These are phyloP conservation scores for Ophiostoma angusticollis DNA, from an alignment of 2,329 filamentous ascomycete species.

Conservation along the genomic window DNA sequence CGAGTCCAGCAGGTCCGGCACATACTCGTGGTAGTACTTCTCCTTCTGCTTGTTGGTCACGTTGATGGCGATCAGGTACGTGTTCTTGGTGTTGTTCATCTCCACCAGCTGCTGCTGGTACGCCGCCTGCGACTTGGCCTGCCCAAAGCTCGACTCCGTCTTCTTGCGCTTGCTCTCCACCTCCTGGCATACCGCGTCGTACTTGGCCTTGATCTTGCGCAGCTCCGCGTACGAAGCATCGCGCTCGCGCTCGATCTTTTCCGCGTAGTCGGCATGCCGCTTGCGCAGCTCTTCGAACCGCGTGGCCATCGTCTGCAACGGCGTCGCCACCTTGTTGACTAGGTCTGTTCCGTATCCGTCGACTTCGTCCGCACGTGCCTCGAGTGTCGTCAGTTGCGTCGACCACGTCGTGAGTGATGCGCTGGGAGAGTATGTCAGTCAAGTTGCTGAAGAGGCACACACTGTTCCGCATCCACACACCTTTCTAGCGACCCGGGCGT, in stretches of 20 bases:
- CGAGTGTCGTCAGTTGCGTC: slow-evolving; percentile 81
- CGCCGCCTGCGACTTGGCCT: slow-evolving; percentile 76
- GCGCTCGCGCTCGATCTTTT: slow-evolving; percentile 78
- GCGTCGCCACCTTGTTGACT: slow-evolving; percentile 69
- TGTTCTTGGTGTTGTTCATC: slow-evolving; percentile 97
- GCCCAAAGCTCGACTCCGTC: slow-evolving; percentile 86
- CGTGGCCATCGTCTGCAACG: slow-evolving; percentile 58
- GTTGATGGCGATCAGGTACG: slow-evolving; percentile 92
- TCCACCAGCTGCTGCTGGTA: slow-evolving; percentile 88
- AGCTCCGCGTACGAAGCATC: slow-evolving; percentile 74
- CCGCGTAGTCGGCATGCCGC: slow-evolving; percentile 76
- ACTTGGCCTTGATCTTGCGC: slow-evolving; percentile 83
- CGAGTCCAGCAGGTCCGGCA: slow-evolving; percentile 86
- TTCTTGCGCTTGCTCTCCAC: slow-evolving; percentile 93
- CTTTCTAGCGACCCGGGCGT: slow-evolving; percentile 92
- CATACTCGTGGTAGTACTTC: slow-evolving; percentile 91
- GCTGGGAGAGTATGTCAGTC: slow-evolving; percentile 22
- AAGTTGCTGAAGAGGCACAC: neutral
- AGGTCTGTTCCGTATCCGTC: slow-evolving; percentile 73
- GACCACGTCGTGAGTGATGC: slow-evolving; percentile 96
- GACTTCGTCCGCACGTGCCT: slow-evolving; percentile 77
- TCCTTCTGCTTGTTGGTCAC: slow-evolving; percentile 97
- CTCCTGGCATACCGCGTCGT: slow-evolving; percentile 85
- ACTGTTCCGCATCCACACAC: slow-evolving; percentile 31
- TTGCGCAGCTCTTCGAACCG: slow-evolving; percentile 90